Conservation (phyloP, 2,329 filamentous ascomycete species). For the Blumeria graminis region DNA sequence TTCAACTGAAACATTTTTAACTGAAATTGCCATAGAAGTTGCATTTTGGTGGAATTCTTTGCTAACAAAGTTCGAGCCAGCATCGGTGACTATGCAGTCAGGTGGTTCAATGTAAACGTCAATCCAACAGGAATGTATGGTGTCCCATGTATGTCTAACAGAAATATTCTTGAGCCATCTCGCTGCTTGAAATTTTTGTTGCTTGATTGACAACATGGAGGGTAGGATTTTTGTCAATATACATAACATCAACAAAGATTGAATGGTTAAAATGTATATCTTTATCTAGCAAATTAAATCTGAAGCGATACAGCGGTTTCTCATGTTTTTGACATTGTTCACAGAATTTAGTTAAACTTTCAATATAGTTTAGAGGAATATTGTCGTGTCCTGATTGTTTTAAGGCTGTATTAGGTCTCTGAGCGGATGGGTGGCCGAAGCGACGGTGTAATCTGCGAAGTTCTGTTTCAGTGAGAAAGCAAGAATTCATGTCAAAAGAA, state of each 20-base stretch:
- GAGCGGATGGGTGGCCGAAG: no score
- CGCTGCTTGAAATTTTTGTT: not conserved
- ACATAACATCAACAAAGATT: not conserved
- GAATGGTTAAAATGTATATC: not conserved
- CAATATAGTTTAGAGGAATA: no score
- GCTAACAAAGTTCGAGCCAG: not conserved
- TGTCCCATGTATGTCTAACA: not conserved
- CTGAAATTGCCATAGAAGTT: not conserved
- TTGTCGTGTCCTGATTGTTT: no score
- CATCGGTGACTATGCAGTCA: not conserved
- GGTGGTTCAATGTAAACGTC: not conserved
- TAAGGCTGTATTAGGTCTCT: no score
- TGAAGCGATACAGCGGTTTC: not conserved
- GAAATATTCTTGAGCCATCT: not conserved
- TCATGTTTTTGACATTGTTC: not conserved
- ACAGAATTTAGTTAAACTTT: no score
- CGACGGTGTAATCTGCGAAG: no score
- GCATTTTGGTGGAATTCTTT: not conserved
- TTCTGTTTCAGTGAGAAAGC: no score
- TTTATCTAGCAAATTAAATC: not conserved
- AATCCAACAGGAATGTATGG: not conserved
- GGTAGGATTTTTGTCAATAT: not conserved
- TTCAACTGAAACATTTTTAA: not conserved
- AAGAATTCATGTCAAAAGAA: no score
- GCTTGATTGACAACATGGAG: not conserved